These are phyloP conservation scores for Diaporthe batatas DNA, from an alignment of 2,329 filamentous ascomycete genomes.

Conservation along the genomic window DNA sequence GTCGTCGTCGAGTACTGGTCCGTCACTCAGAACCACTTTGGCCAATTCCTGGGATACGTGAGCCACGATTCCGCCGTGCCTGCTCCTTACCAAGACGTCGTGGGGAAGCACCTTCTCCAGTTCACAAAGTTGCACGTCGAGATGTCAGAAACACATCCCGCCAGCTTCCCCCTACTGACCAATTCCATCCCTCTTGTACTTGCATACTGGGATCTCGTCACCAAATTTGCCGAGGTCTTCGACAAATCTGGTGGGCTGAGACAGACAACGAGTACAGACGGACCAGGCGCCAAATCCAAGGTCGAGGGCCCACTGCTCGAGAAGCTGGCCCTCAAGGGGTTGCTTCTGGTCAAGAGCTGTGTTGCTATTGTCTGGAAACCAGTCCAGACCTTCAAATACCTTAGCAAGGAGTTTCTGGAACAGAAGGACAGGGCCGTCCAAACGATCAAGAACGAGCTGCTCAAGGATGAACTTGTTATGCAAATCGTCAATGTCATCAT, in stretches of 20 bases:
- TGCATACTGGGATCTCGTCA: constrained; percentile 88
- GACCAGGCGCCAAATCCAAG: constrained; percentile 60
- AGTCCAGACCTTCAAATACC: constrained; percentile 85
- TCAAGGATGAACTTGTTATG: constrained; percentile 81
- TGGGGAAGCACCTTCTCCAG: constrained; percentile 91
- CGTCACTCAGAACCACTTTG: constrained; percentile 81
- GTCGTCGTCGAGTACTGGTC: constrained; percentile 86
- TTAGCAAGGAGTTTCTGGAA: constrained; percentile 78
- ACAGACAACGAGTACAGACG: constrained; percentile 54
- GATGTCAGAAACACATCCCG: constrained; percentile 83
- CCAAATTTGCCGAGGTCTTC: constrained; percentile 81
- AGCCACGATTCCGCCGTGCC: constrained; percentile 68
- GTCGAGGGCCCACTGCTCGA: constrained; percentile 77
- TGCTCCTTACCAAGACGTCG: constrained; percentile 66
- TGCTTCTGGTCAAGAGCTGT: constrained; percentile 85
- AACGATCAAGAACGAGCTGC: constrained; percentile 78
- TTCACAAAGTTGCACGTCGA: constrained; percentile 92
- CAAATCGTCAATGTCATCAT: constrained; percentile 89
- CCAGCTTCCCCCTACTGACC: constrained; percentile 85
- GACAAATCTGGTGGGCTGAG: constrained; percentile 71
- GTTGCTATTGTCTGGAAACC: constrained; percentile 88
- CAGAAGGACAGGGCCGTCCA: constrained; percentile 79
- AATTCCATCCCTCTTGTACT: constrained; percentile 82
- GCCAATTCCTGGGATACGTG: constrained; percentile 77
- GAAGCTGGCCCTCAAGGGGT: constrained; percentile 83